These are phyloP conservation scores for Paecilomyces variotii DNA, from an alignment of 2,329 filamentous ascomycete genomes.

Conservation along the genomic window DNA sequence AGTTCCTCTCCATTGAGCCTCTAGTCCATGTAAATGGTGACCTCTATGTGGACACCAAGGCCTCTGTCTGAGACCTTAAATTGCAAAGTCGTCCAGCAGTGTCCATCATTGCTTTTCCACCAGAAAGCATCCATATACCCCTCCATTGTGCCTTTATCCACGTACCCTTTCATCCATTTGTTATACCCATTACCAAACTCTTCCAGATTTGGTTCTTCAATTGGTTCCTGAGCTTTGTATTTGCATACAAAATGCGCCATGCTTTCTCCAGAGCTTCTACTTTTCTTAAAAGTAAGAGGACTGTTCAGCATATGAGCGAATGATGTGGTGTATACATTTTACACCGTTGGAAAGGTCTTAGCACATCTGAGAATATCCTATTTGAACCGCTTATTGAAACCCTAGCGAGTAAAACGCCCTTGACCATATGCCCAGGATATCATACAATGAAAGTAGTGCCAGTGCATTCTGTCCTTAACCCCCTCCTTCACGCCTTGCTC, in stretches of 20 bases:
- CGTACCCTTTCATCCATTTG: neutral
- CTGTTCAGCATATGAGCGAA: no score
- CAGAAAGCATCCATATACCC: neutral
- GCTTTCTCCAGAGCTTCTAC: no score
- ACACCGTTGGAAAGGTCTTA: neutral
- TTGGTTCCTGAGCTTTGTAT: neutral
- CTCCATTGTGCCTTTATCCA: neutral
- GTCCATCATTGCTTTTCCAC: neutral
- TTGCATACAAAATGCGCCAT: neutral
- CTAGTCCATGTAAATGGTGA: slow-evolving; percentile 6
- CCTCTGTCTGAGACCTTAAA: neutral
- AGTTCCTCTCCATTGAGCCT: slow-evolving; percentile 8
- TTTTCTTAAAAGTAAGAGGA: no score
- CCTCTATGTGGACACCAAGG: neutral
- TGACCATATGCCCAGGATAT: neutral
- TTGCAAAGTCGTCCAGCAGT: neutral
- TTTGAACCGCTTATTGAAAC: neutral
- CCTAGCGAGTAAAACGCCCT: neutral
- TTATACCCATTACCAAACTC: neutral
- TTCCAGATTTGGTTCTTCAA: no score
- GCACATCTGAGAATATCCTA: neutral
- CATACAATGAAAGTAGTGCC: neutral
- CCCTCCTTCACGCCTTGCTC: slow-evolving; percentile 58
- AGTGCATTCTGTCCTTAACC: slow-evolving; percentile 5
- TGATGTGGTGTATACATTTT: neutral